phyloP scores from a whole-genome alignment of 1,284 basidiomycete genomes.

The Chiua sp. region DNA sequence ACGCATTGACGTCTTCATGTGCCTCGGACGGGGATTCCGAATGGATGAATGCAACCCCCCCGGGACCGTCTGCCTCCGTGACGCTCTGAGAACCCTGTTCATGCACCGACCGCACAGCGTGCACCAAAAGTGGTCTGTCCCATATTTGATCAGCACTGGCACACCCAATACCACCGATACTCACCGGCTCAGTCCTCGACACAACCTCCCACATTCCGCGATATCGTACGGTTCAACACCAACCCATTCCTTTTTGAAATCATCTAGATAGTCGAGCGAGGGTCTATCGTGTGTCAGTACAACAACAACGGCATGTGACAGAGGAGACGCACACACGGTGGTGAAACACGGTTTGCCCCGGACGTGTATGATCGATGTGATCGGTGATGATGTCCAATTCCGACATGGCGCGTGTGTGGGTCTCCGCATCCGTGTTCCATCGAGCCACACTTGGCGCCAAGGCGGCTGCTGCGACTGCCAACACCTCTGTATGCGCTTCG shows the following conservation, averaged over 20 bases:
- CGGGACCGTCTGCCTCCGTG: neutral
- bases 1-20: neutral
- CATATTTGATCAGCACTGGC: neutral
- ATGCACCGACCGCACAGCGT: neutral
- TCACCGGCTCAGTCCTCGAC: slow-evolving; percentile 17
- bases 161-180: neutral
- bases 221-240: slow-evolving; percentile 7
- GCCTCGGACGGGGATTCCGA: neutral
- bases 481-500: neutral
- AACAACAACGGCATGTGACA: neutral
- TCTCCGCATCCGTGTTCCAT: neutral
- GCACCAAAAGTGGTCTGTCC: neutral
- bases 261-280: slow-evolving; percentile 9
- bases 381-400: neutral
- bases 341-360: neutral
- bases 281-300: slow-evolving; percentile 2
- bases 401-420: neutral
- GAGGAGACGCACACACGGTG: neutral
- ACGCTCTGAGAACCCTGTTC: neutral
- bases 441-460: neutral
- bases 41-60: neutral
- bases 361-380: neutral
- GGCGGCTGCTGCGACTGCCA: neutral
- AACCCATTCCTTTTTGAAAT: neutral
- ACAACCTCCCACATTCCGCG: slow-evolving; percentile 2